These are phyloP conservation scores for Trypanosomatidae sp. DNA, from an alignment of 208 protist species.

Conservation along the genomic window DNA sequence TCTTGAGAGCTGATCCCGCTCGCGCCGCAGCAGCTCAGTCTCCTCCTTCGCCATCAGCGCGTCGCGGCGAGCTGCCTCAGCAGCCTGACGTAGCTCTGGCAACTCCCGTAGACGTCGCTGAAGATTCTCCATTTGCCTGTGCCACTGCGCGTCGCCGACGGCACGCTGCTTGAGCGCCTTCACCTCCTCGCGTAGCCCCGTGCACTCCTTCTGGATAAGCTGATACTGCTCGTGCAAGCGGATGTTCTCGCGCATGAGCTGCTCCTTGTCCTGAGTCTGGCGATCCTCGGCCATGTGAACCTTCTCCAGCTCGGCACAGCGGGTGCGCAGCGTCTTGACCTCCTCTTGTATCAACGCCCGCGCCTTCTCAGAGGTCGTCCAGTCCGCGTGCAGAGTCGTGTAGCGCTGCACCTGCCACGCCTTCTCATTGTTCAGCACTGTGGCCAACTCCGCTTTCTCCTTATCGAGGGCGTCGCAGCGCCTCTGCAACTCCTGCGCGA, in stretches of 20 bases:
- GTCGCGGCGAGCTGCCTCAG: conserved; percentile 61
- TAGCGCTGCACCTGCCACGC: conserved; percentile 32
- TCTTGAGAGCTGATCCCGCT: conserved; percentile 67
- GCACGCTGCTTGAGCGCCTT: conserved; percentile 30
- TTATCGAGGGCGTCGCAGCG: conserved; percentile 23
- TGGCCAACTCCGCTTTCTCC: conserved; percentile 34
- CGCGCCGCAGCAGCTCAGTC: conserved; percentile 53
- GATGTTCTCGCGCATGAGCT: conserved; percentile 66
- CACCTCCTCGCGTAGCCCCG: conserved; percentile 42
- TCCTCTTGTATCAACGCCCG: conserved; percentile 58
- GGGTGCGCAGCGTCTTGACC: conserved; percentile 41
- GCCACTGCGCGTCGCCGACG: conserved; percentile 32
- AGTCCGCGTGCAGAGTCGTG: conserved; percentile 38
- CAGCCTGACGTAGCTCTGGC: conserved; percentile 58
- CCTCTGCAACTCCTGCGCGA: conserved; percentile 23
- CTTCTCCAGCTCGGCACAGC: conserved; percentile 39
- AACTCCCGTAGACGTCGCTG: conserved; percentile 63
- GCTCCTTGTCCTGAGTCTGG: conserved; percentile 49
- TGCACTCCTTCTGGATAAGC: conserved; percentile 50
- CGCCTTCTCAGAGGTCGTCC: conserved; percentile 41
- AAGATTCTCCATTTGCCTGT: conserved; percentile 61
- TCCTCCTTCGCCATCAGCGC: conserved; percentile 56
- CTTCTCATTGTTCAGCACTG: conserved; percentile 29
- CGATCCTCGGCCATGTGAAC: conserved; percentile 34
- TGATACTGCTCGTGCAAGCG: conserved; percentile 70